Conservation (phyloP, 495 filamentous ascomycete genomes). For the Trypethelium eluteriae region DNA sequence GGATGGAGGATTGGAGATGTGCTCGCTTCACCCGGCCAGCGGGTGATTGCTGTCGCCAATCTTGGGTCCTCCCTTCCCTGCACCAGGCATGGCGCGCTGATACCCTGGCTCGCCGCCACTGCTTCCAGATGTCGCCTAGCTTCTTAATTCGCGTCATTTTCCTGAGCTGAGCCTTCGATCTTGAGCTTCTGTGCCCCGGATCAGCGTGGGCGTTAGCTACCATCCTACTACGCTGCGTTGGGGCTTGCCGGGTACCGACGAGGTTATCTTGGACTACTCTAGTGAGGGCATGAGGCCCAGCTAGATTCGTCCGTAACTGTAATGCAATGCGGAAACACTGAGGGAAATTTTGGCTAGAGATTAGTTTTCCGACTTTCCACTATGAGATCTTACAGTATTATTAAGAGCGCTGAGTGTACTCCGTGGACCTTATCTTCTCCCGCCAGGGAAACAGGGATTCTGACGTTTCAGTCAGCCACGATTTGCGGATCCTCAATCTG, state of each 20-base stretch:
- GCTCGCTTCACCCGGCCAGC: slow-evolving; percentile 3
- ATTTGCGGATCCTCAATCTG: background rate
- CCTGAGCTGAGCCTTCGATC: slow-evolving; percentile 2
- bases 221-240: background rate
- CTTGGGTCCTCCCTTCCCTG: background rate
- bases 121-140: background rate
- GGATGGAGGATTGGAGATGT: background rate
- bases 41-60: background rate
- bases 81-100: background rate
- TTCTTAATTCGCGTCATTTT: background rate
- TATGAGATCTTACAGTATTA: background rate
- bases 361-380: background rate
- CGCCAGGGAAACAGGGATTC: background rate
- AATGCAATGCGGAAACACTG: too few relatives aligned
- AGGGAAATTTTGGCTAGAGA: background rate
- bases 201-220: background rate
- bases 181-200: background rate
- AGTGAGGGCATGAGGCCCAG: background rate
- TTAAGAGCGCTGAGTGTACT: background rate
- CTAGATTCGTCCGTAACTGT: background rate
- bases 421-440: background rate
- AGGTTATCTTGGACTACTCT: background rate
- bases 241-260: background rate
- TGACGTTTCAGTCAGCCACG: slow-evolving; percentile 7
- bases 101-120: background rate